These are phyloP conservation scores for Sparassis latifolia DNA, from an alignment of 1,284 basidiomycete genomes.

Conservation along the genomic window DNA sequence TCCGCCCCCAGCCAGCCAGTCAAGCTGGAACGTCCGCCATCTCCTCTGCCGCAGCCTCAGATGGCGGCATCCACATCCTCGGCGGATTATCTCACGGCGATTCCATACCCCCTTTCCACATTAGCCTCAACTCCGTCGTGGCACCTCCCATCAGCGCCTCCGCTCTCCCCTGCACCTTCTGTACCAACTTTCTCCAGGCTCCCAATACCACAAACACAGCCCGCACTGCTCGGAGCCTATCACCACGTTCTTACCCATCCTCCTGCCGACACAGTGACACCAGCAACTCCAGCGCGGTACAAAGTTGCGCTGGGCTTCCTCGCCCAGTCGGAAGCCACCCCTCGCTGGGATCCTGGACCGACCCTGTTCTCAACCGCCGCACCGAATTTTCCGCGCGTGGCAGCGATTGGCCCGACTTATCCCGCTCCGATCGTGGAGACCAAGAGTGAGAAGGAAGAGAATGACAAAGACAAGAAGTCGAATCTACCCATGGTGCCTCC, in stretches of 20 bases:
- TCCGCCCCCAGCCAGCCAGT: constrained; percentile 11
- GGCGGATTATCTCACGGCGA: constrained; percentile 60
- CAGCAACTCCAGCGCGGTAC: constrained; percentile 54
- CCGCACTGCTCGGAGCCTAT: constrained; percentile 58
- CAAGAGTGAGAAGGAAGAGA: constrained; percentile 17
- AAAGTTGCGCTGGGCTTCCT: constrained; percentile 65
- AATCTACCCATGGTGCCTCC: constrained; percentile 48
- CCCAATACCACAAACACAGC: constrained; percentile 47
- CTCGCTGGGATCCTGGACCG: constrained; percentile 62
- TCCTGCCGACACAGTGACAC: constrained; percentile 33
- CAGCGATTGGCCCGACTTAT: constrained; percentile 48
- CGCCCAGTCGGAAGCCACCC: constrained; percentile 42
- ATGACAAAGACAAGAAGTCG: constrained; percentile 35
- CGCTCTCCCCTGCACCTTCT: constrained; percentile 11
- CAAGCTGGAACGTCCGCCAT: constrained; percentile 24
- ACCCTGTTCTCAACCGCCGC: constrained; percentile 51
- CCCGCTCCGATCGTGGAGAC: constrained; percentile 35
- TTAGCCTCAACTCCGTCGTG: constrained; percentile 54
- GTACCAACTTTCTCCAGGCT: constrained; percentile 7
- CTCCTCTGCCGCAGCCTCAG: constrained; percentile 34
- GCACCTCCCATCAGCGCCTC: constrained; percentile 52
- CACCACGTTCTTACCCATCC: constrained; percentile 68
- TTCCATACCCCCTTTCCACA: constrained; percentile 64
- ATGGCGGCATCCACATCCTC: constrained; percentile 40
- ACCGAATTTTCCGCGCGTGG: constrained; percentile 52